Conservation (phyloP, 768 basidiomycete genomes). For the Butyriboletus loyo region DNA sequence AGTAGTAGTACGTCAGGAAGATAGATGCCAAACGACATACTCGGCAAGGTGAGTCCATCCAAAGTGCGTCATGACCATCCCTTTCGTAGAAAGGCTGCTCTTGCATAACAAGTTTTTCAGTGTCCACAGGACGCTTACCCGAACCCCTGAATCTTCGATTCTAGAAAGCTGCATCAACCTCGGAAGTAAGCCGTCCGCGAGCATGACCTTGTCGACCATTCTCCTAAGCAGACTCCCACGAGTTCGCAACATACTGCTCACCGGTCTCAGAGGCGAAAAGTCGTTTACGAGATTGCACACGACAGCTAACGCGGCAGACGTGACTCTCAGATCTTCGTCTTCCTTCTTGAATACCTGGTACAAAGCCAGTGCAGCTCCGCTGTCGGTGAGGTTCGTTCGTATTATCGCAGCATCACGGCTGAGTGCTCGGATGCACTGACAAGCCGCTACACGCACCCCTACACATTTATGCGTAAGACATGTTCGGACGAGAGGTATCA, state of each 20-base stretch:
- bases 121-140: conserved; percentile 79
- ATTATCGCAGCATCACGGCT: conserved; percentile 77
- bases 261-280: conserved; percentile 75
- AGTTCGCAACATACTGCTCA: conserved; percentile 36
- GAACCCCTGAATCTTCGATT: conserved; percentile 52
- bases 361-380: conserved; percentile 70
- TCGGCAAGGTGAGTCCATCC: conserved; percentile 59
- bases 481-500: conserved; percentile 52
- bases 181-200: conserved; percentile 65
- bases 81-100: conserved; percentile 57
- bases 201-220: conserved; percentile 44
- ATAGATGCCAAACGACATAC: conserved; percentile 38
- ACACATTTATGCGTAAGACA: conserved; percentile 60
- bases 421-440: conserved; percentile 80
- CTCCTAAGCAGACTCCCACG: background rate
- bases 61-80: conserved; percentile 61
- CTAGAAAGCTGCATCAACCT: conserved; percentile 59
- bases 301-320: conserved; percentile 65
- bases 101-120: conserved; percentile 80
- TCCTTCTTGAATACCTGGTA: conserved; percentile 55
- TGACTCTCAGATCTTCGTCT: conserved; percentile 68
- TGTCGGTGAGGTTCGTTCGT: conserved; percentile 82
- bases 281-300: conserved; percentile 86
- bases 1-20: background rate
- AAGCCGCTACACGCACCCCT: conserved; percentile 82